A percentile compares a stretch with the other conserved stretches of the same genome.
Conservation (phyloP, 139 green algal genomes). For the Chlorella ohadii region DNA sequence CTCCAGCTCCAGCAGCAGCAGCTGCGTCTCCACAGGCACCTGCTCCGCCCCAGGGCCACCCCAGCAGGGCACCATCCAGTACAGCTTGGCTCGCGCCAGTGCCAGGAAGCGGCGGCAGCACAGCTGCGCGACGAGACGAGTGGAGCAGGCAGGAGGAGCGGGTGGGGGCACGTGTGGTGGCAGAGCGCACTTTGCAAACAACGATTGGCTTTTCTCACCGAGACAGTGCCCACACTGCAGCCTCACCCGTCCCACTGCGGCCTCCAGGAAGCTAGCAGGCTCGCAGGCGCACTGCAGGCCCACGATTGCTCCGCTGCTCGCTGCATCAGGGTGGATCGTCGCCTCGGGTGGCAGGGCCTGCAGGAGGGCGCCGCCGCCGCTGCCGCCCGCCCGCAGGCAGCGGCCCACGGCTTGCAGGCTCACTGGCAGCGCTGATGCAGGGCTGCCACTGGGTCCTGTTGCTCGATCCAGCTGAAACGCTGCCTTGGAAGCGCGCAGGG, state of each 20-base stretch:
- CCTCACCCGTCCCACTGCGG: background rate
- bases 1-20: slow-evolving; percentile 91
- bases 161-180: no score
- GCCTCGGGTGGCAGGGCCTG: background rate
- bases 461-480: no score
- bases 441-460: background rate
- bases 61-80: slow-evolving; percentile 95
- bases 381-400: background rate
- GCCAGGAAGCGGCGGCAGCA: slow-evolving; percentile 48
- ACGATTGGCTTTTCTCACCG: no score
- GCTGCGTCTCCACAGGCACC: slow-evolving; percentile 91
- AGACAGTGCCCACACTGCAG: no score
- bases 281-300: background rate
- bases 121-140: background rate
- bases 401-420: background rate
- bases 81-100: slow-evolving; percentile 69
- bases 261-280: slow-evolving; percentile 10
- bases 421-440: background rate
- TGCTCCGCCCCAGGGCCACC: slow-evolving; percentile 52
- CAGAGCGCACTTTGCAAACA: no score
- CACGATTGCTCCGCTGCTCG: background rate
- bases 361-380: background rate
- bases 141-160: background rate
- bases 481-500: no score
- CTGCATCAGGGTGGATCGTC: background rate